These are phyloP conservation scores for Castanea crenata DNA, from an alignment of 306 rosid species.

Conservation along the genomic window DNA sequence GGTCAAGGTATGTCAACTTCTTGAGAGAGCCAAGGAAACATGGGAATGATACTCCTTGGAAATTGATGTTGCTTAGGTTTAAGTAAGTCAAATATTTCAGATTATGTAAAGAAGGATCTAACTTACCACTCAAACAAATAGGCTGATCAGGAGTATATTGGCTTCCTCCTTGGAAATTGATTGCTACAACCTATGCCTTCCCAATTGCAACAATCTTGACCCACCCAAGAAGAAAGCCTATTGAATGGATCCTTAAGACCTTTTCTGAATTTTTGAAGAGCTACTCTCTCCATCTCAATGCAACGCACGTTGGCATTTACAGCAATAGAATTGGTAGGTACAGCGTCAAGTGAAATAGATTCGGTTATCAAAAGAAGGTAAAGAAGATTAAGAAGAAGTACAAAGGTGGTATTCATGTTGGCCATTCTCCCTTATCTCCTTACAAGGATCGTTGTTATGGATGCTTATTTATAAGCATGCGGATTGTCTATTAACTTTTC, in stretches of 20 bases:
- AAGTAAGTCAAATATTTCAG: neutral
- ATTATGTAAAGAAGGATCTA: neutral
- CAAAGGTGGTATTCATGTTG: too few species aligned
- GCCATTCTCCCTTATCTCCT: too few species aligned
- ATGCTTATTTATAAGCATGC: too few species aligned
- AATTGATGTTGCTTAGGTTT: constrained; percentile 1
- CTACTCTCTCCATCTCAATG: neutral
- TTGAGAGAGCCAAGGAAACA: neutral
- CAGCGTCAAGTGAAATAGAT: too few species aligned
- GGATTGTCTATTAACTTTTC: too few species aligned
- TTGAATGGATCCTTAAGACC: neutral
- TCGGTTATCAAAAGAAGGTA: too few species aligned
- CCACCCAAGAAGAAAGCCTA: constrained; percentile 5
- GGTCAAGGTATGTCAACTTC: neutral
- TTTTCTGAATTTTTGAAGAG: constrained; percentile 4
- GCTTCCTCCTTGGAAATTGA: too few species aligned
- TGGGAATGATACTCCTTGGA: neutral
- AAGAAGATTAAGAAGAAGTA: too few species aligned
- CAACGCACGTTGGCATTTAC: neutral
- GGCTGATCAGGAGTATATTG: neutral
- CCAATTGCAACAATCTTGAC: constrained; percentile 18
- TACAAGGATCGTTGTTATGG: too few species aligned
- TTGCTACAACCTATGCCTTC: neutral
- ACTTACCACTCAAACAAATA: neutral
- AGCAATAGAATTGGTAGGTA: neutral